Conservation (phyloP, 495 filamentous ascomycete genomes). For the Penicillium flavigenum region DNA sequence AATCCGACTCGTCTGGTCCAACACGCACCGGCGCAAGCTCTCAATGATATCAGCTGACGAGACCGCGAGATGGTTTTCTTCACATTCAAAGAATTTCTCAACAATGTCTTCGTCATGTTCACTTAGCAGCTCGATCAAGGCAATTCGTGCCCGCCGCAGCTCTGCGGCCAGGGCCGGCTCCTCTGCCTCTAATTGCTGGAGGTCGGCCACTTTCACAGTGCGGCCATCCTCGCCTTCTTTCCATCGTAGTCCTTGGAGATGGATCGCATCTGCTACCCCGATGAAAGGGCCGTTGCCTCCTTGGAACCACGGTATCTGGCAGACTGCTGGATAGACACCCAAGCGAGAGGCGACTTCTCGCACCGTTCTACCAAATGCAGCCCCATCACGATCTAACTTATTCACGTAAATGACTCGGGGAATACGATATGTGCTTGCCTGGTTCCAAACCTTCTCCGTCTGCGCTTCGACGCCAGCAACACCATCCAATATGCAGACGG, state of each 20-base stretch:
- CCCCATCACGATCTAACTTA: slow-evolving; percentile 93
- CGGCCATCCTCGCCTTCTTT: slow-evolving; percentile 67
- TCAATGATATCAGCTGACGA: slow-evolving; percentile 62
- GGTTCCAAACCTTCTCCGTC: slow-evolving; percentile 95
- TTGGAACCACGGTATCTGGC: slow-evolving; percentile 92
- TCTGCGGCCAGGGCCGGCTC: slow-evolving; percentile 63
- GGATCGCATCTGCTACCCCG: slow-evolving; percentile 82
- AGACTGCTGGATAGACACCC: slow-evolving; percentile 81
- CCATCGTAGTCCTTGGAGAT: slow-evolving; percentile 54
- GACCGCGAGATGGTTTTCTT: slow-evolving; percentile 70
- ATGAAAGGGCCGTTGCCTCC: slow-evolving; percentile 68
- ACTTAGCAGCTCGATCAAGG: slow-evolving; percentile 77
- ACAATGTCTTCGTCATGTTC: slow-evolving; percentile 86
- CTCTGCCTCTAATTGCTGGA: slow-evolving; percentile 52
- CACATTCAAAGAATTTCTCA: slow-evolving; percentile 74
- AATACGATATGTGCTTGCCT: slow-evolving; percentile 81
- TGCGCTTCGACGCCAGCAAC: slow-evolving; percentile 98
- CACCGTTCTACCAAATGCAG: slow-evolving; percentile 82
- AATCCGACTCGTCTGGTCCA: slow-evolving; percentile 54
- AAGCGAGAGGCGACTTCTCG: slow-evolving; percentile 80
- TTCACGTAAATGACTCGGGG: slow-evolving; percentile 89
- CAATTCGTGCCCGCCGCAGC: slow-evolving; percentile 69
- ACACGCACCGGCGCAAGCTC: slow-evolving; percentile 70
- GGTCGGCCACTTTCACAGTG: slow-evolving; percentile 48
- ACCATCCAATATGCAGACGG: slow-evolving; percentile 92